Evolutionary conservation across 495 filamentous ascomycete species (phyloP).

Genomic region (Jackrogersella minutella): DNA sequence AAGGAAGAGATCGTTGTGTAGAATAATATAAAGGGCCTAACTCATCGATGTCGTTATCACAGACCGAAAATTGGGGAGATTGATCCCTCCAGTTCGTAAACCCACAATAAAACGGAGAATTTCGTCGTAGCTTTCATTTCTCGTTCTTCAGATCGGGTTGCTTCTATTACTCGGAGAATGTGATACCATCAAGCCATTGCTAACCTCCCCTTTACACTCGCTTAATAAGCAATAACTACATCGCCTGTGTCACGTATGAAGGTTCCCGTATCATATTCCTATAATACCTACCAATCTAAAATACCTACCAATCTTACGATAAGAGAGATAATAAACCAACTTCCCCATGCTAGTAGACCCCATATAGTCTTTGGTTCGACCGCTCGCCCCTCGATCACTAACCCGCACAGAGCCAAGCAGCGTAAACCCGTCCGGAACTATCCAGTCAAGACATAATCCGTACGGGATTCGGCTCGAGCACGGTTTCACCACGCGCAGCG

Average conservation of each 20-base stretch:
- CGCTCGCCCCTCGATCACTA: slow-evolving; percentile 1
- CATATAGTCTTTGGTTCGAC: slow-evolving; percentile 49
- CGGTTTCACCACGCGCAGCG: slow-evolving; percentile 7
- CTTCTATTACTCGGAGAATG: no score
- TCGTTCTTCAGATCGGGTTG: no score
- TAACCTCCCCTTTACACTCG: no score
- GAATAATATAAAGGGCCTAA: neutral
- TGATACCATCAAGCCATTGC: no score
- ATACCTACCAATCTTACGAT: no score
- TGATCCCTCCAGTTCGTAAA: no score
- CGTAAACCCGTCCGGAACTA: slow-evolving; percentile 49
- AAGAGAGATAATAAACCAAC: slow-evolving; percentile 7
- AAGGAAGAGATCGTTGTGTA: slow-evolving; percentile 54
- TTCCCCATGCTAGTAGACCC: slow-evolving; percentile 33
- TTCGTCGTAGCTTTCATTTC: no score
- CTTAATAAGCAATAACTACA: no score
- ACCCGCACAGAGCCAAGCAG: slow-evolving; percentile 45
- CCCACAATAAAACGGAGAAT: no score
- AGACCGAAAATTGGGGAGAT: neutral
- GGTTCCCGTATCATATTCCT: no score
- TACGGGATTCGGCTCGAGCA: slow-evolving; percentile 44
- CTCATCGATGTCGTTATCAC: neutral
- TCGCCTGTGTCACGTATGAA: no score
- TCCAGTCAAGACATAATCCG: slow-evolving; percentile 49
- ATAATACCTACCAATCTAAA: no score